phyloP scores from a whole-genome alignment of 345 rosid species.

The Eutrema yunnanense region DNA sequence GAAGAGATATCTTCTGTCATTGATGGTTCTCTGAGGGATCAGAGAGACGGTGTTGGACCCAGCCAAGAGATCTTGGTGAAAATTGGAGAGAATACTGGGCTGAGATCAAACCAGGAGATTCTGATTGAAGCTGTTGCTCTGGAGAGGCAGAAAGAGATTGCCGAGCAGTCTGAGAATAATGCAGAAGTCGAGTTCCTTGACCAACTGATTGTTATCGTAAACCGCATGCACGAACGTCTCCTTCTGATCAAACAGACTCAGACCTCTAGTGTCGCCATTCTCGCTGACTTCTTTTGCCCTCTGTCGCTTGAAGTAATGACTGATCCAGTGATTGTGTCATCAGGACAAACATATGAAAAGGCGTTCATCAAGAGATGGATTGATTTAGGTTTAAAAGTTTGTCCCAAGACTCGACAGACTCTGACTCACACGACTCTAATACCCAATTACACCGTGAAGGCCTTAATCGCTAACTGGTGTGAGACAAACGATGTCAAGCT shows the following conservation, averaged over 20 bases:
- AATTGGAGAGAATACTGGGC: slow-evolving; percentile 63
- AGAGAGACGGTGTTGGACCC: slow-evolving; percentile 50
- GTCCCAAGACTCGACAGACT: slow-evolving; percentile 91
- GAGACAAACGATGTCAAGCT: slow-evolving; percentile 80
- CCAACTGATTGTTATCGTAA: slow-evolving; percentile 58
- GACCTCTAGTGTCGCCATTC: slow-evolving; percentile 72
- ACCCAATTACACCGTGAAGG: slow-evolving; percentile 97
- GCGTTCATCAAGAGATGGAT: slow-evolving; percentile 90
- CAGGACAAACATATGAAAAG: slow-evolving; percentile 93
- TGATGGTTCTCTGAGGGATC: slow-evolving; percentile 56
- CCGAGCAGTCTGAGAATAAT: slow-evolving; percentile 79
- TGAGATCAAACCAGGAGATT: slow-evolving; percentile 87
- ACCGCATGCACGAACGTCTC: slow-evolving; percentile 72
- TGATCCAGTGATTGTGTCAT: slow-evolving; percentile 91
- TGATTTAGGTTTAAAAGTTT: slow-evolving; percentile 83
- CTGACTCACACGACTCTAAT: slow-evolving; percentile 70
- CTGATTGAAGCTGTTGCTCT: slow-evolving; percentile 92
- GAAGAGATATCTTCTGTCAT: slow-evolving; percentile 55
- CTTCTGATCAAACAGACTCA: slow-evolving; percentile 69
- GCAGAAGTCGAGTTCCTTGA: slow-evolving; percentile 71
- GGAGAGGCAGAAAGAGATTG: slow-evolving; percentile 89
- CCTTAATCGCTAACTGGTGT: slow-evolving; percentile 91
- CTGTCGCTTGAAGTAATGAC: slow-evolving; percentile 96
- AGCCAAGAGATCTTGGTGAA: slow-evolving; percentile 60
- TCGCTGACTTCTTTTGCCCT: slow-evolving; percentile 95